Evolutionary conservation across 495 filamentous ascomycete genomes (phyloP), one percentile per base, ranked within the genome.

Genomic region (Neurospora pannonica): DNA sequence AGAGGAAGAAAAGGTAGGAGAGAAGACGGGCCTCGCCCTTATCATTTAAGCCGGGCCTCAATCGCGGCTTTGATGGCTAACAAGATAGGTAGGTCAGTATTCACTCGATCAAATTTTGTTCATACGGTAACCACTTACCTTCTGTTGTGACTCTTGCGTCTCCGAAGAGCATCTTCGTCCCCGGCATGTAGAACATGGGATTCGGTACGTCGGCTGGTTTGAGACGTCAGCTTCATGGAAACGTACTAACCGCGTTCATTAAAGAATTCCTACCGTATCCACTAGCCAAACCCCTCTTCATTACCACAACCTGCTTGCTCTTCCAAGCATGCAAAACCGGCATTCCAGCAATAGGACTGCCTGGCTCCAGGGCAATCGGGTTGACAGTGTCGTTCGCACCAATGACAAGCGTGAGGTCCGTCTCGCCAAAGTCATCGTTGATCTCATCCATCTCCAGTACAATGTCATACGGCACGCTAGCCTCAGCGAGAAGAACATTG

Each of bases 401-500:
- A 76, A 95, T 95, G 11, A 95, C 92, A 3, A 95, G 86, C 8
- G 92, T 93, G n/a, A 95, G 86, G 76, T 94, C 93, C 0, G 92
- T 94, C 43, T 94, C 91, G 42, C 84, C 77, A 82, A 95, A 95
- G 80, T 94, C 92, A 70, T 95, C 93, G 81, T 95, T 95, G 82
- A 95, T 94, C 82, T 95, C 93, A 80, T 94, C 93, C 93, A 94
- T 94, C 83, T 95, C 93, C 21, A 94, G 85, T 40, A 94, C 92
- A 70, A 94, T 94, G 77, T 95, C 92, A 78, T 95, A 95, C 6
- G 92, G 92, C 38, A 95, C 93, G 36, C 88, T 90, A 2, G 93
- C 93, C 78, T 95, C 93, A 4, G 93, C 93, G 7, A 94, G 87
- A 10, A 95, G 84, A 9, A 95, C 93, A 77, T 95, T 95, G 83